Conservation (phyloP, 495 filamentous ascomycete species). For the Penicillium macrosclerotiorum region DNA sequence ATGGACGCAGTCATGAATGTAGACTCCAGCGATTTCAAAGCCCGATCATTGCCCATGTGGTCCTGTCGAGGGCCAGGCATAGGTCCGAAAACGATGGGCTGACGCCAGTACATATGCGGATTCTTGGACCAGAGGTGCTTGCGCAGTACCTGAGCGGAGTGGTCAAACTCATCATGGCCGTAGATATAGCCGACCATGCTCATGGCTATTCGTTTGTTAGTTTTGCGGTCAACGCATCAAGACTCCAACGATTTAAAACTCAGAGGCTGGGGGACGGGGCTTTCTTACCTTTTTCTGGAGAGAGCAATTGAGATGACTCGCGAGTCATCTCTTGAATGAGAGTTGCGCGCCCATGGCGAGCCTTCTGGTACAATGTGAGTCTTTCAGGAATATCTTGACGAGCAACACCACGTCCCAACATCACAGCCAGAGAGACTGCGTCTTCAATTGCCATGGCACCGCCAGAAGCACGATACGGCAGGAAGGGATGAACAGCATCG, state of each 20-base stretch:
- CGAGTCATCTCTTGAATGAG: constrained; percentile 53
- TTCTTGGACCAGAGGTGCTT: constrained; percentile 43
- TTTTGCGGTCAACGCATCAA: too few relatives aligned
- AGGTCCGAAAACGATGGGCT: constrained; percentile 56
- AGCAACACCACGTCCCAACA: constrained; percentile 44
- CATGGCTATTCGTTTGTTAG: constrained; percentile 32
- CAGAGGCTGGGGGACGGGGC: too few relatives aligned
- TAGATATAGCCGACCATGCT: constrained; percentile 55
- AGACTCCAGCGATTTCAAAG: constrained; percentile 25
- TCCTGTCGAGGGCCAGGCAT: constrained; percentile 53
- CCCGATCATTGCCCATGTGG: constrained; percentile 24
- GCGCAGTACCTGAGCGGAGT: constrained; percentile 48
- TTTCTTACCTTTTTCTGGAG: constrained; percentile 19
- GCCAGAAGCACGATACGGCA: constrained; percentile 55
- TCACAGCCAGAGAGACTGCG: constrained; percentile 52
- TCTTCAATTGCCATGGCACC: constrained; percentile 61
- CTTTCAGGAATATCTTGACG: constrained; percentile 46
- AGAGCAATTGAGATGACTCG: constrained; percentile 25
- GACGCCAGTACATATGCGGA: constrained; percentile 45
- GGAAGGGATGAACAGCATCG: constrained; percentile 64
- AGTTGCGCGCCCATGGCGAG: constrained; percentile 52
- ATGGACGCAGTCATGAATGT: constrained; percentile 53
- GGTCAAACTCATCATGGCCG: constrained; percentile 58
- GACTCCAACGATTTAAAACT: too few relatives aligned
- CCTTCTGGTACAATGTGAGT: constrained; percentile 56